Conservation (phyloP, 495 filamentous ascomycete genomes). For the Penicillium canescens region DNA sequence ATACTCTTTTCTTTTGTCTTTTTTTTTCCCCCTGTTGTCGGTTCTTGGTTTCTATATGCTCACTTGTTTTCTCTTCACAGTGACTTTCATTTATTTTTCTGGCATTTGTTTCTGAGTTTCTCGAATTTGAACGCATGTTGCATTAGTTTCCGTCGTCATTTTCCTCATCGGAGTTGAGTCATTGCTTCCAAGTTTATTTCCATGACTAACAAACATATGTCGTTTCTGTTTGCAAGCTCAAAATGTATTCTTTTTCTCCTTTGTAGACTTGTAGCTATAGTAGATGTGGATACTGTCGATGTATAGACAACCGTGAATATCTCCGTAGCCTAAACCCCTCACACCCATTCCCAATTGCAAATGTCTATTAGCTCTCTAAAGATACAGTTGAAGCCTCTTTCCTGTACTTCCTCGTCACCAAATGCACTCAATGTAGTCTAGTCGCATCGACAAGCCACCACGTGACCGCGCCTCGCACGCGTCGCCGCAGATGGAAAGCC, state of each 20-base stretch:
- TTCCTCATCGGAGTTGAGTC: neutral
- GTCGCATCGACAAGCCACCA: conserved; percentile 10
- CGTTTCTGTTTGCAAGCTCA: neutral
- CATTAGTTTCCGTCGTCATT: neutral
- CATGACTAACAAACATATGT: neutral
- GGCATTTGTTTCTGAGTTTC: neutral
- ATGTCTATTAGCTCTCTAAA: neutral
- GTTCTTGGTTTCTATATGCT: neutral
- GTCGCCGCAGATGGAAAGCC: conserved; percentile 27
- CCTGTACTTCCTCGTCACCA: neutral
- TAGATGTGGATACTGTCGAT: neutral
- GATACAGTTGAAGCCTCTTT: neutral
- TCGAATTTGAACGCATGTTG: neutral
- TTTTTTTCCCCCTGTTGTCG: neutral
- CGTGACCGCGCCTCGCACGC: conserved; percentile 45
- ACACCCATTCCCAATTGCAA: no score
- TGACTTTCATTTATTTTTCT: neutral
- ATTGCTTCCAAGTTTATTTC: neutral
- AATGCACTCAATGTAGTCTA: neutral
- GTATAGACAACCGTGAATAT: neutral
- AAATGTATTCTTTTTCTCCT: neutral
- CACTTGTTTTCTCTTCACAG: neutral
- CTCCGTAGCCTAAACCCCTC: neutral
- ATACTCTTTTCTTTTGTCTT: neutral
- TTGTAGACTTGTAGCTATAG: neutral